Evolutionary conservation across 2,329 filamentous ascomycete species (phyloP).

Genomic region (Alternaria solani): DNA sequence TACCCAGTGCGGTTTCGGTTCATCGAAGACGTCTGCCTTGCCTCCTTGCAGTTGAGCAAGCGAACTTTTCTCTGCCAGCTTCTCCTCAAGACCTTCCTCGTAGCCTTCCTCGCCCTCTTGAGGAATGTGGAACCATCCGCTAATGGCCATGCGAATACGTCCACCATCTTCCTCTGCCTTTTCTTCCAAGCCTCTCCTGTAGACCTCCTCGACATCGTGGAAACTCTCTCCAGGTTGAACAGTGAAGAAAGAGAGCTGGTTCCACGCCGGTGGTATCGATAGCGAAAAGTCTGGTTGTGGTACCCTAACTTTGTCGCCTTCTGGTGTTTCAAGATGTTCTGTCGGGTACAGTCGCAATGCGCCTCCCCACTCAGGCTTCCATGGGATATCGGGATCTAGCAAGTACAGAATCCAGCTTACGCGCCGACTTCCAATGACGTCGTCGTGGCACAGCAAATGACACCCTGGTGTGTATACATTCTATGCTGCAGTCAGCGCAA

Average conservation of each 20-base stretch:
- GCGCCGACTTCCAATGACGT: conserved; percentile 95
- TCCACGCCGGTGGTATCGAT: conserved; percentile 92
- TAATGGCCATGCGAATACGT: conserved; percentile 94
- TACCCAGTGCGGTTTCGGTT: conserved; percentile 71
- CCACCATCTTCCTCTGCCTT: conserved; percentile 73
- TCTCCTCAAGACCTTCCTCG: conserved; percentile 85
- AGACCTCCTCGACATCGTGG: conserved; percentile 98
- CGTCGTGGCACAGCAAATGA: conserved; percentile 95
- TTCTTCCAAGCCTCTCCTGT: conserved; percentile 69
- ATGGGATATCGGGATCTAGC: conserved; percentile 87
- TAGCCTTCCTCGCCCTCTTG: conserved; percentile 94
- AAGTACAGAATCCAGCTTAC: conserved; percentile 98
- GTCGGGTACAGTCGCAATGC: conserved; percentile 87
- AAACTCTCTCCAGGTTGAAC: conserved; percentile 99
- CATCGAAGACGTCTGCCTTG: conserved; percentile 88
- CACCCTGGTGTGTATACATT: conserved; percentile 98
- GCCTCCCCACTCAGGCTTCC: conserved; percentile 92
- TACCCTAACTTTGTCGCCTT: conserved; percentile 78
- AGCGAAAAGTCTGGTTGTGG: conserved; percentile 81
- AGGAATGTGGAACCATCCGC: conserved; percentile 98
- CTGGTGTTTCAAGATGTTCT: conserved; percentile 68
- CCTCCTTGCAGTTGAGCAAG: conserved; percentile 87
- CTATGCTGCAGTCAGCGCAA: conserved; percentile 28
- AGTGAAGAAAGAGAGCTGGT: conserved; percentile 97
- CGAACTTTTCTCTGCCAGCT: conserved; percentile 86